phyloP scores from a whole-genome alignment of 2,329 filamentous ascomycete species.

The Pseudogymnoascus sp. region DNA sequence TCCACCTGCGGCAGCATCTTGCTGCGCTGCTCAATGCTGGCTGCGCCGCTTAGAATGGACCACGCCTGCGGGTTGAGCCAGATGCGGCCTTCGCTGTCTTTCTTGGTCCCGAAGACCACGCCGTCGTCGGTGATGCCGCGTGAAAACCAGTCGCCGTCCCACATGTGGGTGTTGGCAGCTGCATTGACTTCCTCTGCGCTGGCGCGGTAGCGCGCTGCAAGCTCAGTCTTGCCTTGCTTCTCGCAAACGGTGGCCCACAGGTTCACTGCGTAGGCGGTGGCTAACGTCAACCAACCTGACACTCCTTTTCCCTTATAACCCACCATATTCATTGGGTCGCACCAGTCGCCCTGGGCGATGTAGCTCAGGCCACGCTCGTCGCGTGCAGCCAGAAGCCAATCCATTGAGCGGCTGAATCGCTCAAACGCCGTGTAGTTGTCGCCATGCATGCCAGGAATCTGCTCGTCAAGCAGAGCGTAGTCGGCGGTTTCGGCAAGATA shows the following conservation, averaged over 20 bases:
- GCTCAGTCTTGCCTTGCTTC: slow-evolving; percentile 31
- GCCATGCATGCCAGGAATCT: slow-evolving; percentile 34
- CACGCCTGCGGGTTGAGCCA: slow-evolving; percentile 51
- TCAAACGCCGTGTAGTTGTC: slow-evolving; percentile 43
- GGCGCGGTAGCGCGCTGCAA: slow-evolving; percentile 37
- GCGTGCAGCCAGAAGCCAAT: slow-evolving; percentile 43
- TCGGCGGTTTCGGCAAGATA: slow-evolving; percentile 48
- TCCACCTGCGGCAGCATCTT: slow-evolving; percentile 42
- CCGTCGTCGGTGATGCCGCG: slow-evolving; percentile 49
- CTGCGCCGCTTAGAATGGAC: slow-evolving; percentile 46
- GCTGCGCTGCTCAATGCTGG: slow-evolving; percentile 32
- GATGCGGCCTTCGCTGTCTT: slow-evolving; percentile 45
- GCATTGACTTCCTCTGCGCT: slow-evolving; percentile 39
- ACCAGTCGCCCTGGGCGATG: slow-evolving; percentile 52
- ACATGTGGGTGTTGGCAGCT: slow-evolving; percentile 43
- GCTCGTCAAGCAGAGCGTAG: slow-evolving; percentile 39
- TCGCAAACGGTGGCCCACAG: slow-evolving; percentile 46
- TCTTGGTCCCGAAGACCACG: slow-evolving; percentile 42
- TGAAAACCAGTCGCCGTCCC: slow-evolving; percentile 48
- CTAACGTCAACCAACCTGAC: slow-evolving; percentile 49
- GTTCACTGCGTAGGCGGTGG: slow-evolving; percentile 43
- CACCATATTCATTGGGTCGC: slow-evolving; percentile 56
- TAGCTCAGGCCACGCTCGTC: slow-evolving; percentile 46
- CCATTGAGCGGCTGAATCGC: slow-evolving; percentile 47
- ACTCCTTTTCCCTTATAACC: slow-evolving; percentile 49